A percentile compares a stretch with the other conserved stretches of the same genome.
phyloP scores from a whole-genome alignment of 1,139 yeast genomes.

The Pneumocystis sp. region DNA sequence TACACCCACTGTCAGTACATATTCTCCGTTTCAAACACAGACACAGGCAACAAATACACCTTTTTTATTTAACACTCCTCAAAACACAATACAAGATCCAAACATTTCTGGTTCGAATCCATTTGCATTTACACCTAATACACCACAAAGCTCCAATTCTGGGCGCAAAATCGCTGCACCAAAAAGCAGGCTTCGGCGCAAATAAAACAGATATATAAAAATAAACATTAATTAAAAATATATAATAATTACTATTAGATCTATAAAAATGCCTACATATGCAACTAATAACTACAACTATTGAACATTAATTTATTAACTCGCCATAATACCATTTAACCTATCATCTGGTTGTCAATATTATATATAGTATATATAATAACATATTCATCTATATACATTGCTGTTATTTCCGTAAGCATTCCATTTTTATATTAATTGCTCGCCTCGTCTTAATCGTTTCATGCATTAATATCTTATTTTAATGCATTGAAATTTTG shows the following conservation, averaged over 20 bases:
- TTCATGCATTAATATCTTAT: background rate
- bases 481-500: background rate
- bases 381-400: too few relatives aligned
- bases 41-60: background rate
- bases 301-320: too few relatives aligned
- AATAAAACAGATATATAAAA: background rate
- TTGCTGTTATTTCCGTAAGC: too few relatives aligned
- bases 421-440: too few relatives aligned
- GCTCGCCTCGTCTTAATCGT: background rate
- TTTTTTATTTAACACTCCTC: background rate
- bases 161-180: background rate
- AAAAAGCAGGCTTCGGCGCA: background rate
- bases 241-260: background rate
- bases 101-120: background rate
- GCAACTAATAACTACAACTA: background rate
- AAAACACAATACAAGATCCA: background rate
- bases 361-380: too few relatives aligned
- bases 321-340: too few relatives aligned
- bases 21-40: background rate
- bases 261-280: too few relatives aligned
- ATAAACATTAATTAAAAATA: background rate
- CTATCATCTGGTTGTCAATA: too few relatives aligned
- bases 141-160: background rate
- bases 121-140: background rate
- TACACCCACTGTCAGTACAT: background rate